Conservation (phyloP, 192 early-diverging fungal genomes). For the Mortierella alpina region DNA sequence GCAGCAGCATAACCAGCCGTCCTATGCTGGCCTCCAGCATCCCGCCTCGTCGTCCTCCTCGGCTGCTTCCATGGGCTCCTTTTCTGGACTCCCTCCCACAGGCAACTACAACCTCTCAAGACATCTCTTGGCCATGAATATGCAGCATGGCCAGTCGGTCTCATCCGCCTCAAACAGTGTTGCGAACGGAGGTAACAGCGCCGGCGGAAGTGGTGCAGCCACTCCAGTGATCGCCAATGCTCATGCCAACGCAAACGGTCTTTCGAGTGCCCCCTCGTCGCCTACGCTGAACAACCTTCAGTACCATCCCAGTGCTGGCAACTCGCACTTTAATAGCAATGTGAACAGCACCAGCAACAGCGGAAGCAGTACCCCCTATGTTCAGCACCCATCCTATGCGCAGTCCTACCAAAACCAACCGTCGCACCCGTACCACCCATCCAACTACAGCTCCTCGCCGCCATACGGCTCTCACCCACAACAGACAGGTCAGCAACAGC, state of each 20-base stretch:
- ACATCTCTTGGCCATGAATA: slow-evolving; percentile 37
- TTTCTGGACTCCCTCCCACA: slow-evolving; percentile 15
- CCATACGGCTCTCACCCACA: slow-evolving; percentile 25
- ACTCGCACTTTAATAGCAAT: slow-evolving; percentile 20
- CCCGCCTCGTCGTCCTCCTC: slow-evolving; percentile 12
- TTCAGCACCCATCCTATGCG: slow-evolving; percentile 11
- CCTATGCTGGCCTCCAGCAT: background rate
- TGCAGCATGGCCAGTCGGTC: slow-evolving; percentile 16
- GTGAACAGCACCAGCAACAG: slow-evolving; percentile 25
- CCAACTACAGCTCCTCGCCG: slow-evolving; percentile 21
- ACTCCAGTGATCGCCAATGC: slow-evolving; percentile 27
- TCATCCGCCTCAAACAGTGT: slow-evolving; percentile 3
- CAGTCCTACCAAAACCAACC: slow-evolving; percentile 13
- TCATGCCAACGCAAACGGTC: slow-evolving; percentile 13
- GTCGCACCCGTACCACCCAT: slow-evolving; percentile 21
- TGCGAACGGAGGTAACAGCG: slow-evolving; percentile 5
- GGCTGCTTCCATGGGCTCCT: slow-evolving; percentile 8
- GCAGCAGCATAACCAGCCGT: slow-evolving; percentile 2
- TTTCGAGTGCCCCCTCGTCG: slow-evolving; percentile 42
- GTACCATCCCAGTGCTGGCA: slow-evolving; percentile 18
- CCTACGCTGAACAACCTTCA: slow-evolving; percentile 35
- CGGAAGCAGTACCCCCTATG: slow-evolving; percentile 7
- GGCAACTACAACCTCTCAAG: slow-evolving; percentile 28
- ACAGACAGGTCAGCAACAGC: slow-evolving; percentile 7
- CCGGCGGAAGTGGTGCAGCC: slow-evolving; percentile 13